Evolutionary conservation across 306 rosid genomes (phyloP).

Genomic region (Lupinus albus): DNA sequence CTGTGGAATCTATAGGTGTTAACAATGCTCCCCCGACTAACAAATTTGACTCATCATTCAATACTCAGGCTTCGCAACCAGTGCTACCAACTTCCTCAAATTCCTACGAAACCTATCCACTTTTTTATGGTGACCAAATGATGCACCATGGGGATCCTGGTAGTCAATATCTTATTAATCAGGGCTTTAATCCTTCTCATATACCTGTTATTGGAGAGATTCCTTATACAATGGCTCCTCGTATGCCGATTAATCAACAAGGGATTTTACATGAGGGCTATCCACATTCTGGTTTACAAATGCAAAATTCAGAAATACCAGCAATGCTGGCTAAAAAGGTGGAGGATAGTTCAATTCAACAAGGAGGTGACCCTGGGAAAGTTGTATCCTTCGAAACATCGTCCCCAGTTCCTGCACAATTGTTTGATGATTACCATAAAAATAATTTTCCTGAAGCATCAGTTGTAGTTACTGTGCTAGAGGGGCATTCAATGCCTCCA

Average conservation of each 20-base stretch:
- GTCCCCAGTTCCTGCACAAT: slow-evolving; percentile 37
- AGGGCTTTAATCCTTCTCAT: slow-evolving; percentile 43
- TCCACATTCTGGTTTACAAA: slow-evolving; percentile 40
- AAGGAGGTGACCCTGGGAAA: slow-evolving; percentile 46
- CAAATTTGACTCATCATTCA: slow-evolving; percentile 40
- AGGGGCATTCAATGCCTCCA: slow-evolving; percentile 42
- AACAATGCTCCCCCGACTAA: slow-evolving; percentile 41
- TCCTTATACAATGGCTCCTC: slow-evolving; percentile 37
- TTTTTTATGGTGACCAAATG: slow-evolving; percentile 44
- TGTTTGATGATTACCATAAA: slow-evolving; percentile 39
- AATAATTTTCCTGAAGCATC: slow-evolving; percentile 40
- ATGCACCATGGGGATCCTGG: slow-evolving; percentile 47
- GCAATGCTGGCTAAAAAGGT: slow-evolving; percentile 38
- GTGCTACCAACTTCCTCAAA: slow-evolving; percentile 46
- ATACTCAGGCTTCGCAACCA: slow-evolving; percentile 46
- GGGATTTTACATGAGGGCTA: slow-evolving; percentile 43
- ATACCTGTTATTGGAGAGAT: slow-evolving; percentile 40
- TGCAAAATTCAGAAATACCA: slow-evolving; percentile 44
- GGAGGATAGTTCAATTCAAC: slow-evolving; percentile 47
- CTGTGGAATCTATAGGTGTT: slow-evolving; percentile 38
- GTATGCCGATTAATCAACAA: slow-evolving; percentile 46
- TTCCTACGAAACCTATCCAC: slow-evolving; percentile 48
- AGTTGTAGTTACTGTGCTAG: slow-evolving; percentile 35
- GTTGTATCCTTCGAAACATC: slow-evolving; percentile 34
- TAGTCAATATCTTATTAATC: slow-evolving; percentile 45